Conservation (phyloP, 2,329 filamentous ascomycete genomes). For the Alternaria longipes region DNA sequence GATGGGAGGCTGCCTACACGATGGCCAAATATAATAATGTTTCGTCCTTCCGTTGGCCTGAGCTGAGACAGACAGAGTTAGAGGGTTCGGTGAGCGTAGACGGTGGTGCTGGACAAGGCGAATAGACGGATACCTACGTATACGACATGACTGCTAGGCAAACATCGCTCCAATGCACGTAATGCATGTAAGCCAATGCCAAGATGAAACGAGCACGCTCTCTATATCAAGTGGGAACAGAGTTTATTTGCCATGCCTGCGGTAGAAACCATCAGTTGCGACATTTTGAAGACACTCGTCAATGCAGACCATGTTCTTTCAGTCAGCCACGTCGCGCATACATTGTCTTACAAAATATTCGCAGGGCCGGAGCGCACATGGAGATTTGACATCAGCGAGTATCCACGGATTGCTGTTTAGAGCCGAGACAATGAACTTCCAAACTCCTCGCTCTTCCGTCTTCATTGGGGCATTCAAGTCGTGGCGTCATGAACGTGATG, state of each 20-base stretch:
- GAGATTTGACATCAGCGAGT: background rate
- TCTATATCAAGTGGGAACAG: background rate
- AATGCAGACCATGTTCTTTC: background rate
- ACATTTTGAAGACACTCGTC: slow-evolving; percentile 2
- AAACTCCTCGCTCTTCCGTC: background rate
- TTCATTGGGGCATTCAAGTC: background rate
- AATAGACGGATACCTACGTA: slow-evolving; percentile 17
- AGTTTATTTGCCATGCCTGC: background rate
- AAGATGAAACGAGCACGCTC: background rate
- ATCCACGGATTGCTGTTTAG: background rate
- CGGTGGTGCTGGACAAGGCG: slow-evolving; percentile 16
- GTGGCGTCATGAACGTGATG: background rate
- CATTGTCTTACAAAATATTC: background rate
- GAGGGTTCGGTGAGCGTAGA: slow-evolving; percentile 17
- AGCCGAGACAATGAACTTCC: background rate
- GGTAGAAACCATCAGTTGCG: background rate
- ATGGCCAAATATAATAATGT: slow-evolving; percentile 35
- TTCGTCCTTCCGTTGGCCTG: slow-evolving; percentile 21
- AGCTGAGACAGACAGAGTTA: slow-evolving; percentile 35
- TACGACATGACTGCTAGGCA: slow-evolving; percentile 11
- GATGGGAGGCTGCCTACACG: slow-evolving; percentile 14
- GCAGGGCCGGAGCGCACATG: background rate
- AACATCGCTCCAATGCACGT: slow-evolving; percentile 7
- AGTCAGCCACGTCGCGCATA: background rate
- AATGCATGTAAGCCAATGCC: background rate